Evolutionary conservation across 371 early-diverging fungal genomes (phyloP).

Genomic region (Conidiobolus incongruus): DNA sequence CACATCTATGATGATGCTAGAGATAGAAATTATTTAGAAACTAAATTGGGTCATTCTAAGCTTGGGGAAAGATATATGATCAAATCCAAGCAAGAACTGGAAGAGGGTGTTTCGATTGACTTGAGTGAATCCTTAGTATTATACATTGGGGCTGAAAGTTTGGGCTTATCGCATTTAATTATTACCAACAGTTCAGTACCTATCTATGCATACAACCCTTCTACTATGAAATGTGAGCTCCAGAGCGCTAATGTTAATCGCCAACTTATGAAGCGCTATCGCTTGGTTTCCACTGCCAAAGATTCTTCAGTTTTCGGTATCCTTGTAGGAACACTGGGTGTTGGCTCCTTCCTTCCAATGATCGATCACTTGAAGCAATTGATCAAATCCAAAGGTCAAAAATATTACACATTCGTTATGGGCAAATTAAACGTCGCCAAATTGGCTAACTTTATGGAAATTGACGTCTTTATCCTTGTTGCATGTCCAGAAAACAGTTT

Average conservation of each 20-base stretch:
- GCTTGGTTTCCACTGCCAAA: conserved; percentile 71
- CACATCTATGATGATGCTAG: too few relatives aligned
- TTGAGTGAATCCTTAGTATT: too few relatives aligned
- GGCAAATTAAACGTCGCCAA: conserved; percentile 90
- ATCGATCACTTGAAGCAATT: conserved; percentile 54
- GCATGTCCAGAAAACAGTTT: conserved; percentile 87
- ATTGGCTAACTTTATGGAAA: conserved; percentile 86
- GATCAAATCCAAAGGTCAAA: conserved; percentile 47
- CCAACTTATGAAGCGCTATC: conserved; percentile 55
- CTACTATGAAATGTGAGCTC: conserved; percentile 18
- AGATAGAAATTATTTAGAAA: too few relatives aligned
- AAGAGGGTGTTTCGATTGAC: too few relatives aligned
- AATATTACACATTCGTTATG: conserved; percentile 76
- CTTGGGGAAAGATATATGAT: too few relatives aligned
- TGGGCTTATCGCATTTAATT: too few relatives aligned
- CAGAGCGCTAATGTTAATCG: conserved; percentile 40
- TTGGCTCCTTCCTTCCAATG: conserved; percentile 64
- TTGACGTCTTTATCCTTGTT: conserved; percentile 75
- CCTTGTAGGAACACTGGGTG: conserved; percentile 87
- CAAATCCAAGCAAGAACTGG: too few relatives aligned
- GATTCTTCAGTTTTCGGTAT: conserved; percentile 85
- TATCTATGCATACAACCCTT: conserved; percentile 32
- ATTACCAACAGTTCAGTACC: conserved; percentile 8
- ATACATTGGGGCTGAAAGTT: too few relatives aligned
- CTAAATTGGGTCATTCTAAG: too few relatives aligned